Evolutionary conservation across 2,329 filamentous ascomycete genomes (phyloP), one percentile per base, ranked within the genome.

Genomic region (Exophiala xenobiotica): DNA sequence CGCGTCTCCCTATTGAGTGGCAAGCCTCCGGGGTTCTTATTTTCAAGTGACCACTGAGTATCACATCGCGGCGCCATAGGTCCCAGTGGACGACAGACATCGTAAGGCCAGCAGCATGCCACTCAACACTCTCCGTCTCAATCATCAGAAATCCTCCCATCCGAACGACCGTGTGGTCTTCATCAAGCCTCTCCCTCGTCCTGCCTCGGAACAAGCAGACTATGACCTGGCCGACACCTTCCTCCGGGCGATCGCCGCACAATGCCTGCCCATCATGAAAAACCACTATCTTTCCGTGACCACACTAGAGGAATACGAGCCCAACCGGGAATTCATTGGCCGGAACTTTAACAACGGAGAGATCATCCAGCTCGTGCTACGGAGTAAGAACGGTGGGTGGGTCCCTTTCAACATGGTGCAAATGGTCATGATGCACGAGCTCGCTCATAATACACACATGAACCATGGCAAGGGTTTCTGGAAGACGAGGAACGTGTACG

Each of bases 341-440:
- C 86, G 90, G 49, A 95, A 95, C 66, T 95, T 95, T 76, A 95
- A 95, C 61, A 87, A 86, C 6, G 90, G 90, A 26, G 90, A 95
- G 67, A 85, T 92, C 27, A 82, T 95, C 44, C 89, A 95, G 70
- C 78, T 95, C 1, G 90, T 95, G 1, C 78, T 95, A 20, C 86
- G 85, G 61, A 3, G 79, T 78, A 0, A 81, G 81, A 20, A 78
- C 74, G 76, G 75, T 6, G 61, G 67, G 52, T 95, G 90, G 90
- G 74, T 95, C 18, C 87, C 88, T 0, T 90, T 93, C 64, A 77
- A 82, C 55, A 90, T 90, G 64, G 87, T 95, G 12, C 88, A 93
- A 69, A 92, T 93, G 87, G 88, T 95, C 59, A 95, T 95, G 90
- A 91, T 95, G 82, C 90, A 95, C 67, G 88, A 93, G 64, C 74